Evolutionary conservation across 164 flowering plant genomes (phyloP), one percentile per base, ranked within the genome.

Genomic region (Dillenia suffruticosa): DNA sequence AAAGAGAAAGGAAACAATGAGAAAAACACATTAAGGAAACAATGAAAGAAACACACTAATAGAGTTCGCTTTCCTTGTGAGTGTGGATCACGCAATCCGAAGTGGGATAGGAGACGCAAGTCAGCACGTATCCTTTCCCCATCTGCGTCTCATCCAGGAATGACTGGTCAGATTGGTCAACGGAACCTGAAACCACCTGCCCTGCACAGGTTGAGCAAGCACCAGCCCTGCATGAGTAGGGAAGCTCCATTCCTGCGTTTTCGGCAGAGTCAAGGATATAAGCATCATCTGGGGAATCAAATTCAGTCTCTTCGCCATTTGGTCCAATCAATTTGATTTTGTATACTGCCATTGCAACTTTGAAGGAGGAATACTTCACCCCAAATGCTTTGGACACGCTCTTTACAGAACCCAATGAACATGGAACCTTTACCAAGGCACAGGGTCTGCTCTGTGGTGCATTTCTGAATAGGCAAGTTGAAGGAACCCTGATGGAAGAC

Each of bases 401-500:
- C 57, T 24, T 58, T 12, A 58, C 62, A 16, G 68, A 58, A 10
- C 43, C 62, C 9, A 65, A 40, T 12, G 62, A 51, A 32, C 40
- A 32, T 32, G 40, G 7, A 32, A 32, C 40, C 40, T 5, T 32
- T 32, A 32, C 40, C 40, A 32, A 32, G 7, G 40, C 40, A 32
- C 40, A 32, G 40, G 40, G 40, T 32, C 40, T 32, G 40, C 40
- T 32, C 40, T 32, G 40, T 32, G 40, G 40, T 32, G 40, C 47
- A 51, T 50, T 51, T 60, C 16, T 63, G 54, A 69, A 54, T 9
- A 67, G 61, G 65, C 71, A 72, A 52, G 68, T 15, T 10, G 71
- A 69, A 44, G 76, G 61, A n/a, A 70, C 65, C 16, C 66, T 64
- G 40, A 60, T 56, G 24, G 74, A 59, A 24, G 79, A 65, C 79